These are phyloP conservation scores for Ceratocystis cubensis DNA, from an alignment of 2,329 filamentous ascomycete genomes.

Conservation along the genomic window DNA sequence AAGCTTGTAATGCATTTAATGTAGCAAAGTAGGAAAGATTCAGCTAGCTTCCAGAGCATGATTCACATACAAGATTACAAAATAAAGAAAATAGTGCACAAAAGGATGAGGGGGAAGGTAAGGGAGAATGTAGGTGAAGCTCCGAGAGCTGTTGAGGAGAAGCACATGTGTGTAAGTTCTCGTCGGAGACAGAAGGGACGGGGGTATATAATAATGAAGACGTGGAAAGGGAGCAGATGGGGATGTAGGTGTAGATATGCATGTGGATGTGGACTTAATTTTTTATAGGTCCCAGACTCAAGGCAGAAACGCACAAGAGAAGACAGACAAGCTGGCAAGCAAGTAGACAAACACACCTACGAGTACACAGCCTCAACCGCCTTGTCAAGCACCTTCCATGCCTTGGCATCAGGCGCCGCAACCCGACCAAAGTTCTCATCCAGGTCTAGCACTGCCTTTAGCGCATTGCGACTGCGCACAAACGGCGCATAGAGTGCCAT, in stretches of 20 bases:
- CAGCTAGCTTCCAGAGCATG: neutral
- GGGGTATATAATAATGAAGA: neutral
- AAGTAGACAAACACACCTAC: conserved; percentile 4
- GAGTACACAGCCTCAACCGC: conserved; percentile 20
- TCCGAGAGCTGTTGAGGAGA: neutral
- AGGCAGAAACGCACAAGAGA: neutral
- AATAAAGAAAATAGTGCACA: conserved; percentile 16
- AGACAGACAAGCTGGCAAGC: neutral
- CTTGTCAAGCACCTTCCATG: conserved; percentile 41
- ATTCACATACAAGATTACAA: conserved; percentile 3
- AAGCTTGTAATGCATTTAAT: conserved; percentile 15
- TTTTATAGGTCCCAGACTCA: too few relatives aligned
- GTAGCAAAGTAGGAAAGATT: neutral
- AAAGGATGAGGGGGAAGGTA: neutral
- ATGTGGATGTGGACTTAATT: too few relatives aligned
- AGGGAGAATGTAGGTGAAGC: neutral
- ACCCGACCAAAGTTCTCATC: conserved; percentile 83
- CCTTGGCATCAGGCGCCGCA: conserved; percentile 43
- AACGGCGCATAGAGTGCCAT: conserved; percentile 45
- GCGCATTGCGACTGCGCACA: conserved; percentile 64
- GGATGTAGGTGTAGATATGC: too few relatives aligned
- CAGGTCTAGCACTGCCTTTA: conserved; percentile 90
- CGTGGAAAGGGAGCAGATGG: too few relatives aligned
- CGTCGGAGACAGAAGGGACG: neutral
- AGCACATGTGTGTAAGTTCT: neutral